Evolutionary conservation across 202 grass and related monocot species (phyloP), one percentile per base, ranked within the genome.

Genomic region (Carex sylvatica): DNA sequence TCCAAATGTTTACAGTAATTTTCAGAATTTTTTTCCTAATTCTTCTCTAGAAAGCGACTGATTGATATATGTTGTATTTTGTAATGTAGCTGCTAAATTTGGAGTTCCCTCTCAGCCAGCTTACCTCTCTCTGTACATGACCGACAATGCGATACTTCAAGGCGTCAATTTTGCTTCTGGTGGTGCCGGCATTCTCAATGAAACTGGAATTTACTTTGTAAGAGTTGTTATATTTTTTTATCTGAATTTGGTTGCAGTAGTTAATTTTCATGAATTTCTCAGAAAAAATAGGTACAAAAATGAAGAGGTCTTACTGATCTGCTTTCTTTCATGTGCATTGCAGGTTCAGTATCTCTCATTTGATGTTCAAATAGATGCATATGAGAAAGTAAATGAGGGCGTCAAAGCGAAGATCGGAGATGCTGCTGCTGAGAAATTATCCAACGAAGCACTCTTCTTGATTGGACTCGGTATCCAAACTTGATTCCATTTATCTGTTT

Each of bases 151-250:
- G 44, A 86, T 95, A 2, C 93, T 95, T 70, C 56, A 81, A 16
- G 96, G 93, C 10, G 83, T 99, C 53, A 95, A 99, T 75, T 99
- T 88, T 56, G 96, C 96, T 66, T 99, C 96, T 18, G 96, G 96
- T 26, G 96, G 92, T 16, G 91, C 96, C 0, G 96, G 92, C 9
- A 81, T 99, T 65, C 96, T 99, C 64, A 99, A 95, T 14, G 96
- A 99, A 78, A 99, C 96, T 3, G 96, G 96, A 89, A 70, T 95
- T 28, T 95, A 95, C 88, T 99, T 99, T n/a, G 96, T 99, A 95
- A 85, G 82, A 67, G 63, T 10, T 68, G 64, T 51, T 46, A 10
- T 46, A 10, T 46, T 1, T 28, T 58, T 24, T 14, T 24, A 23
- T 66, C 15, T 11, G 11, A 13, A 72, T 35, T 31, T 81, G 0